These are phyloP conservation scores for Flaveria sonorensis DNA, from an alignment of 129 eudicot species.

Conservation along the genomic window DNA sequence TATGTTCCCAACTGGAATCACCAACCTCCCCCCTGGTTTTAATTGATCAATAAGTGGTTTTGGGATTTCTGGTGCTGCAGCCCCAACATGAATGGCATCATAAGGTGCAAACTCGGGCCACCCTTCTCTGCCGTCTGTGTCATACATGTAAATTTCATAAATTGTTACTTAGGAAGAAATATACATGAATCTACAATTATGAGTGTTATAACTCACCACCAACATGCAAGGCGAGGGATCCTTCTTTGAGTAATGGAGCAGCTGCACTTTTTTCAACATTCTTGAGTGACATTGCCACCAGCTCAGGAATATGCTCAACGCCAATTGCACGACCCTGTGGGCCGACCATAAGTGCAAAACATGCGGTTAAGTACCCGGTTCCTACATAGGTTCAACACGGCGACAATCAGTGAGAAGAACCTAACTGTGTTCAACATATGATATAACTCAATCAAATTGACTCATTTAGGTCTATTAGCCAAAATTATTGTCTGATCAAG, in stretches of 20 bases:
- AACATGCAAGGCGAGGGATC: conserved; percentile 69
- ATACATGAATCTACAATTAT: background rate
- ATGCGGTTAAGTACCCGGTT: conserved; percentile 93
- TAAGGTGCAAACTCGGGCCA: conserved; percentile 89
- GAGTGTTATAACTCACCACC: conserved; percentile 59
- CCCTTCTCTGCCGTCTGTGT: conserved; percentile 86
- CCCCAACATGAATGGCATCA: conserved; percentile 96
- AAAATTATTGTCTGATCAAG: background rate
- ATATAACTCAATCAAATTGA: background rate
- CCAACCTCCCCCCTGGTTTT: conserved; percentile 95
- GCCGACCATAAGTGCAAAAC: conserved; percentile 94
- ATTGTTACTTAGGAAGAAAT: background rate
- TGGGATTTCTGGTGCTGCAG: conserved; percentile 92
- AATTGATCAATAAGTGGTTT: conserved; percentile 74
- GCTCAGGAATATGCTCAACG: conserved; percentile 88
- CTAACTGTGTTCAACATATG: background rate
- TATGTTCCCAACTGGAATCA: conserved; percentile 88
- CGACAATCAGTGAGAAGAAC: background rate
- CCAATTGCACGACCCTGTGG: conserved; percentile 86
- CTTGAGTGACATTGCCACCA: conserved; percentile 58
- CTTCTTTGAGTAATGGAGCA: conserved; percentile 66
- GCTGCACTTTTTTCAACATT: conserved; percentile 75
- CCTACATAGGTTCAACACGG: conserved; percentile 45
- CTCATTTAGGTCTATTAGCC: background rate
- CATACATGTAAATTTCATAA: conserved; percentile 5